Evolutionary conservation across 306 rosid genomes (phyloP).

Genomic region (Inga oerstediana): DNA sequence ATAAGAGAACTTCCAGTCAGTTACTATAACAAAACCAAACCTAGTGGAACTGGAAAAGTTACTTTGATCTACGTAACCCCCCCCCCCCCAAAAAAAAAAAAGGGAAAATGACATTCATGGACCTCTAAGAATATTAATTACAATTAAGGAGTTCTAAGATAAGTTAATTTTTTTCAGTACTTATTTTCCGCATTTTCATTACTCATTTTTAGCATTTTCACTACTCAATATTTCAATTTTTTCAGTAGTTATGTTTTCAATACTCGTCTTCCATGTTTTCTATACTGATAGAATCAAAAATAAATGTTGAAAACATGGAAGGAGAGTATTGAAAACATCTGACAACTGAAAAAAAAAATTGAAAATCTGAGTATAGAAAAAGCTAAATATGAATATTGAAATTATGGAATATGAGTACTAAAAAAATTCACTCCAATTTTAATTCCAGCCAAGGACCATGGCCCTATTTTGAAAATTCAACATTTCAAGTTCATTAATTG

Average conservation of each 20-base stretch:
- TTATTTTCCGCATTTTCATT: too few species aligned
- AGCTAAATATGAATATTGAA: too few species aligned
- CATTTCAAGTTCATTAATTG: neutral
- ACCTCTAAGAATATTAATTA: neutral
- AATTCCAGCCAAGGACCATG: neutral
- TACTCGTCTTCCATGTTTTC: neutral
- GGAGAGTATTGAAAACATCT: neutral
- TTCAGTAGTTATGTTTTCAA: neutral
- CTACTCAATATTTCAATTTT: neutral
- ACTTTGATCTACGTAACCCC: neutral
- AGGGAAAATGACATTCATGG: neutral
- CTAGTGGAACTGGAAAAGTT: constrained; percentile 9
- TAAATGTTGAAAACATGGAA: neutral
- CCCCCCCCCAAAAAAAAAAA: neutral
- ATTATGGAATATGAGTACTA: too few species aligned
- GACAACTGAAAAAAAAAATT: neutral
- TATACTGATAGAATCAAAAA: neutral
- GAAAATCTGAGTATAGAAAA: neutral
- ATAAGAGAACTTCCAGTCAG: constrained; percentile 34
- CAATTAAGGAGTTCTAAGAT: neutral
- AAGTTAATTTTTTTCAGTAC: too few species aligned
- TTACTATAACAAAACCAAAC: constrained; percentile 9
- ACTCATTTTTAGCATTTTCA: too few species aligned
- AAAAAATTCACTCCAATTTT: too few species aligned
- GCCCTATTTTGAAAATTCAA: neutral